Evolutionary conservation across 768 basidiomycete genomes (phyloP).

Genomic region (Gautieria morchelliformis): DNA sequence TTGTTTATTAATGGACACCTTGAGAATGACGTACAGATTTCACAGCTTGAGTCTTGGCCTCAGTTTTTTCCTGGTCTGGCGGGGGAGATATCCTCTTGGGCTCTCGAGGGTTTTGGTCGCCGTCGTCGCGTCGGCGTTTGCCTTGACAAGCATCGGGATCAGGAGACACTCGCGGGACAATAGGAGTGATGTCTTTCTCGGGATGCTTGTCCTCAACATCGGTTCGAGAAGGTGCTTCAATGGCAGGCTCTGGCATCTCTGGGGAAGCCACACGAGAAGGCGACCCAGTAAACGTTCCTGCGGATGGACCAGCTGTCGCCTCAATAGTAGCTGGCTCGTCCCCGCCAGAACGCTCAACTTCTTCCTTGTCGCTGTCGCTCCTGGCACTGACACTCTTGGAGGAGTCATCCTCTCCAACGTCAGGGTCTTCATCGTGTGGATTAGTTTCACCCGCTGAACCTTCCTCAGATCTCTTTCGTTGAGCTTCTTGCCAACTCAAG

Average conservation of each 20-base stretch:
- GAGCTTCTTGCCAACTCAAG: slow-evolving; percentile 51
- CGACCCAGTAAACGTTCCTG: not conserved
- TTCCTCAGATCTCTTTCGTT: slow-evolving; percentile 1
- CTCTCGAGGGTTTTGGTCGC: slow-evolving; percentile 45
- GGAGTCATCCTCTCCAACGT: slow-evolving; percentile 28
- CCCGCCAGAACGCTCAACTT: not conserved
- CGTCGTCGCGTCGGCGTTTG: slow-evolving; percentile 55
- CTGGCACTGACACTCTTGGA: slow-evolving; percentile 8
- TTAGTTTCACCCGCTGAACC: slow-evolving; percentile 25
- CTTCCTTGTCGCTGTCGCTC: slow-evolving; percentile 7
- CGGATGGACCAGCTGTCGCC: slow-evolving; percentile 26
- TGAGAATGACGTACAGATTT: not conserved
- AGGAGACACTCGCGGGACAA: not conserved
- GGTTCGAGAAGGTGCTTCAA: slow-evolving; percentile 26
- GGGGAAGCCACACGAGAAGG: slow-evolving; percentile 44
- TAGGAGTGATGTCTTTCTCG: not conserved
- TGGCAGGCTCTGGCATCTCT: not conserved
- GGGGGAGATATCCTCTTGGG: slow-evolving; percentile 19
- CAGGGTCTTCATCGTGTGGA: slow-evolving; percentile 47
- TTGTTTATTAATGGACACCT: slow-evolving; percentile 28
- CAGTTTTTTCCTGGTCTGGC: slow-evolving; percentile 6
- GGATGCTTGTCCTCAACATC: not conserved
- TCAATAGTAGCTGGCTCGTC: slow-evolving; percentile 30
- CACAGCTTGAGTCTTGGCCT: slow-evolving; percentile 27
- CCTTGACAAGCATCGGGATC: slow-evolving; percentile 5